Evolutionary conservation across 805 yeast species (phyloP).

Genomic region (Alloascoidea africana): DNA sequence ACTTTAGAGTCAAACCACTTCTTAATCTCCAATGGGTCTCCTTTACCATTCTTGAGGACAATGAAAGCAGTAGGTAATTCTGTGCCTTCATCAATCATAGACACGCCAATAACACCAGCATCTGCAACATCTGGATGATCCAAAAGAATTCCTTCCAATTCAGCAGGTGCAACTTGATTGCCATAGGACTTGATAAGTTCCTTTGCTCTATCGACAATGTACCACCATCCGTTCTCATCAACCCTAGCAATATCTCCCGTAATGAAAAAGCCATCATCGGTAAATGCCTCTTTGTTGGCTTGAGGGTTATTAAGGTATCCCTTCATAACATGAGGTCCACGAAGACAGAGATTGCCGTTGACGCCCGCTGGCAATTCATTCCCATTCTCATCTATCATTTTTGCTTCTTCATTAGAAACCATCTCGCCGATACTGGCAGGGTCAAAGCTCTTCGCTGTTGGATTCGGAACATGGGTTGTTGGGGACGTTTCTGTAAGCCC

Average conservation of each 20-base stretch:
- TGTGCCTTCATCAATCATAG: constrained; percentile 9
- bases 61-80: constrained; percentile 13
- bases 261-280: constrained; percentile 36
- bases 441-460: no score
- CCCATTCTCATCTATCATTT: constrained; percentile 22
- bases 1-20: constrained; percentile 3
- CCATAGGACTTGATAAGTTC: constrained; percentile 9
- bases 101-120: constrained; percentile 12
- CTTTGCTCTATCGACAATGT: constrained; percentile 4
- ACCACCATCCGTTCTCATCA: no score
- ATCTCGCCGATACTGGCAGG: constrained; percentile 29
- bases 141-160: constrained; percentile 11
- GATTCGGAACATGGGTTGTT: constrained; percentile 30
- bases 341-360: constrained; percentile 38
- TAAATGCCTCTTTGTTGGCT: constrained; percentile 30
- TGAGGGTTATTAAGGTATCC: constrained; percentile 36
- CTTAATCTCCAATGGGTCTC: constrained; percentile 2
- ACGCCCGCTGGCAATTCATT: constrained; percentile 34
- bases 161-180: constrained; percentile 14
- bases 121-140: constrained; percentile 11
- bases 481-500: constrained; percentile 56
- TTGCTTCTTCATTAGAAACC: constrained; percentile 32
- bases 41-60: constrained; percentile 4
- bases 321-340: constrained; percentile 39
- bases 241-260: constrained; percentile 39